Percentiles rank a stretch among this genome's conserved stretches.
Evolutionary conservation across 345 rosid genomes (phyloP).

Genomic region (Arabidopsis thaliana): TAIR10.1 NC_003074.8:5641001-5641500

Average conservation of each 20-base stretch:
- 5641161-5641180: neutral
- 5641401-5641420: neutral
- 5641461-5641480: conserved; percentile 69
- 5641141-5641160: neutral
- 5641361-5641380: conserved; percentile 11
- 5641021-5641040: neutral
- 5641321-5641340: conserved; percentile 72
- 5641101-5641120: neutral
- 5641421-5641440: conserved; percentile 2
- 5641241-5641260: neutral
- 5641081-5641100: neutral
- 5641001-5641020: conserved; percentile 7
- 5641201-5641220: neutral
- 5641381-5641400: conserved; percentile 7
- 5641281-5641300: conserved; percentile 81
- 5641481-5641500: conserved; percentile 67
- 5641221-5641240: neutral
- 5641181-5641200: neutral
- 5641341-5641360: conserved; percentile 65
- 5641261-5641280: neutral
- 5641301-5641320: conserved; percentile 80
- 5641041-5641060: neutral
- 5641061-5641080: neutral
- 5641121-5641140: neutral
- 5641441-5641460: conserved; percentile 71